Evolutionary conservation across 495 filamentous ascomycete genomes (phyloP), one percentile per base, ranked within the genome.

Genomic region (Penicillium manginii): DNA sequence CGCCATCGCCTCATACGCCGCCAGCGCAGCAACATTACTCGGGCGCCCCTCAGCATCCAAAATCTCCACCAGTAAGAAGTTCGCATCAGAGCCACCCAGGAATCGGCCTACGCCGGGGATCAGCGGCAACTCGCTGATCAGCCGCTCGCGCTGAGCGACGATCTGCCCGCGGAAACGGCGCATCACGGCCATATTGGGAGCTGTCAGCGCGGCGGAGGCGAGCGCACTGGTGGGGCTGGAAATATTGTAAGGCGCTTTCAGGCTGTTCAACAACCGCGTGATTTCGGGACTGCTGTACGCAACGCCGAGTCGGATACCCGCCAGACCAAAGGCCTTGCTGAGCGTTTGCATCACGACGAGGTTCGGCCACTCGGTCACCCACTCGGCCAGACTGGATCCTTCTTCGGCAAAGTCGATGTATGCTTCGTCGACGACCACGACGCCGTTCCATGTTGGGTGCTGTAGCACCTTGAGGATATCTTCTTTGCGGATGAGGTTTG

Each of bases 261-360:
- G 76, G 62, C 80, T 90, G 73, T 98, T 98, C 14, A 98, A 81
- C 18, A 98, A 74, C 37, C 78, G 82, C 12, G 84, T 87, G 21
- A 91, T 83, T 53, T 86, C 80, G 23, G 82, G 83, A 65, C 88
- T 89, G 18, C 87, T 88, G 54, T 88, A 89, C 3, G 88, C 90
- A 6, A 82, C 81, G 2, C 84, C 84, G 7, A 97, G 85, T 4
- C 94, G 82, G 65, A 98, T 97, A 15, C 94, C 94, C 2, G 94
- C 94, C 56, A 98, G 81, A 2, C 94, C 94, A 66, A 98, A 98
- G 1, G 91, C 94, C 73, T 98, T 98, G 66, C 89, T 93, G 12
- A 97, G 78, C 1, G 94, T 98, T 78, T 98, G 94, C 92, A 97
- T 94, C 35, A 98, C 92, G 19, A 97, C 92, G 11, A 98, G 80